Base-by-base conservation (phyloP, 768 basidiomycete species). In the Leccinum arenicola region DNA sequence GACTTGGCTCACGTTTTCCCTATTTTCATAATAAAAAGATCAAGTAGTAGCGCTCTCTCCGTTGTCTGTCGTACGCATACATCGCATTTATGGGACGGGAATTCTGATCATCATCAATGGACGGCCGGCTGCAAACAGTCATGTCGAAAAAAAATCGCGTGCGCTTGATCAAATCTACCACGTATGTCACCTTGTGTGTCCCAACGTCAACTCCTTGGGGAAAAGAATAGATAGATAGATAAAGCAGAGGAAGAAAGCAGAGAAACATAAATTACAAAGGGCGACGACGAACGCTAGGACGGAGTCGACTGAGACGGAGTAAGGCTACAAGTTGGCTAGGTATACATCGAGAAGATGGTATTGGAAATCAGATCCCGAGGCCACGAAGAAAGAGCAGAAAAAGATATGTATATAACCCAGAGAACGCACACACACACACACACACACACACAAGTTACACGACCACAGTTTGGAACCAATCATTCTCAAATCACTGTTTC, bases 261-360 rank as follows among this genome's bases (percentile, higher is more conserved):
- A 4, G 14, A 45, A 59, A 40, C n/a, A 8, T 36, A 11, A 59
- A 5, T n/a, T 21, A 25, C n/a, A 17, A 6, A 25, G 43, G 53
- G 40, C 21, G 12, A 35, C 50, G 17, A 52, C 8, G 50, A 50
- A 33, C 60, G 38, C 12, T 29, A 23, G 21, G 56, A 47, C 19
- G n/a, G 48, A 27, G 12, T 17, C 12, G 31, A 25, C 9, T n/a
- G 17, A 15, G 33, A 57, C 51, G 36, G 23, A 12, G 47, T 77
- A 77, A 61, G 66, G 77, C 74, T 78, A 78, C 77, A 78, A 78
- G 58, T 45, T 53, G 59, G 52, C 50, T 75, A 76, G 55, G 69
- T 68, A 72, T 77, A 78, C 75, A 76, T 19, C 19, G 50, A 35
- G 58, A 52, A 57, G 31, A 40, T 58, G 65, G 68, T 70, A 71